Evolutionary conservation across 441 rosid genomes (phyloP), one percentile per base, ranked within the genome.

Genomic region (Codiaeum variegatum): DNA sequence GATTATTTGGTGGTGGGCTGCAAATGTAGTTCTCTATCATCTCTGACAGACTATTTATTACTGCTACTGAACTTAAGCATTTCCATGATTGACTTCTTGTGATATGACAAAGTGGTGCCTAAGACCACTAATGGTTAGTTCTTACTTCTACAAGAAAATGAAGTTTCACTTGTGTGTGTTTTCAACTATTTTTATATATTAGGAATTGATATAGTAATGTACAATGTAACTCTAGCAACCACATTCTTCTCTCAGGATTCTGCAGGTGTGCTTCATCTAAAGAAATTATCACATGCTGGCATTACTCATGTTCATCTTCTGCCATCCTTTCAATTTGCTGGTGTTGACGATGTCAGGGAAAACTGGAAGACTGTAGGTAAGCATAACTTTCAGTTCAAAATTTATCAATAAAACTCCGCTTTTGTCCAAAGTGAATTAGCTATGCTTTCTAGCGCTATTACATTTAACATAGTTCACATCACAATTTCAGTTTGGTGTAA

Each of bases 281-380:
- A 88, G 83, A 90, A 90, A 78, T 83, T 94, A 80, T 88, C 92
- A 61, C 80, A 82, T 77, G 96, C 99, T 80, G 99, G 99, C 73
- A 77, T 94, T 74, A 91, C 90, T 81, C 98, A 94, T 78, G 81
- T 94, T 74, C 99, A 94, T 81, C 84, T 92, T 80, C 87, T 94
- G 77, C 99, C 99, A 28, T 78, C 91, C 78, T 92, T 83, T 83
- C 99, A 92, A 74, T 94, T 94, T 81, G 97, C 84, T 73, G 96
- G 82, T 73, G 96, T 94, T 79, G 91, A 88, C 63, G 98, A 92
- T 64, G 85, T 82, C 80, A 94, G 88, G 80, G 87, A 88, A 83
- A 92, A 90, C 5, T 94, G 99, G 98, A 88, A 88, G 88, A 71
- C 51, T 75, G 85, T 87, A 56, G 99, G 99, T 91, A 87, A 80